phyloP scores from a whole-genome alignment of 768 basidiomycete genomes.

The Termitomyces sp. region DNA sequence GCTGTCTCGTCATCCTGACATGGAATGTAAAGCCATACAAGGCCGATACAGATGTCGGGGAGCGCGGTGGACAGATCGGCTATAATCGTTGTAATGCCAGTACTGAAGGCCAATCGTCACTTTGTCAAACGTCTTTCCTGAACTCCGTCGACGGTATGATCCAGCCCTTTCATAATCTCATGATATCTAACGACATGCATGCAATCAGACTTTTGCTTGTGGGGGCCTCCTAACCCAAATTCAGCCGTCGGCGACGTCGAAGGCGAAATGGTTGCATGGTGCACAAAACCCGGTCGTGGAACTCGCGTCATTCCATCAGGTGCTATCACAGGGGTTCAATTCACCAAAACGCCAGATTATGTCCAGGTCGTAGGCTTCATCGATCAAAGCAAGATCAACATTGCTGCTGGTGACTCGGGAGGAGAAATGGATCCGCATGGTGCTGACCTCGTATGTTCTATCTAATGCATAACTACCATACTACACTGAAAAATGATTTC shows the following conservation, averaged over 20 bases:
- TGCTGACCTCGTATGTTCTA: constrained; percentile 26
- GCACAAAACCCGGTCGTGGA: constrained; percentile 51
- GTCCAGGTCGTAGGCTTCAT: constrained; percentile 56
- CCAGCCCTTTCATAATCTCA: not conserved
- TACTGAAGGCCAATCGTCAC: constrained; percentile 46
- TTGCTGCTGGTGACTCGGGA: constrained; percentile 43
- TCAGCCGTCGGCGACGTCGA: constrained; percentile 62
- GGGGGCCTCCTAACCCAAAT: constrained; percentile 46
- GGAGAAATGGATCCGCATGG: constrained; percentile 53
- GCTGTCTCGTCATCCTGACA: not conserved
- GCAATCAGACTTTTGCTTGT: constrained; percentile 37
- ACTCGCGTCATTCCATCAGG: constrained; percentile 39
- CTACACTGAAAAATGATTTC: not conserved
- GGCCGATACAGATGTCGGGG: constrained; percentile 33
- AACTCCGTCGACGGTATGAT: constrained; percentile 44
- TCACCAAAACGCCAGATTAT: constrained; percentile 55
- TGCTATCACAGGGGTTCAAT: constrained; percentile 22
- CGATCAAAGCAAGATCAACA: constrained; percentile 54
- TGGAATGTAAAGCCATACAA: constrained; percentile 38
- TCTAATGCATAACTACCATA: not conserved
- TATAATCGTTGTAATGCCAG: constrained; percentile 57
- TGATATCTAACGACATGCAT: not conserved
- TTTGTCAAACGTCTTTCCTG: constrained; percentile 51
- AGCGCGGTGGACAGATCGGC: constrained; percentile 52
- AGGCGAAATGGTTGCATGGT: constrained; percentile 69